Conservation (phyloP, 1,284 basidiomycete species). For the Pseudozyma pruni region DNA sequence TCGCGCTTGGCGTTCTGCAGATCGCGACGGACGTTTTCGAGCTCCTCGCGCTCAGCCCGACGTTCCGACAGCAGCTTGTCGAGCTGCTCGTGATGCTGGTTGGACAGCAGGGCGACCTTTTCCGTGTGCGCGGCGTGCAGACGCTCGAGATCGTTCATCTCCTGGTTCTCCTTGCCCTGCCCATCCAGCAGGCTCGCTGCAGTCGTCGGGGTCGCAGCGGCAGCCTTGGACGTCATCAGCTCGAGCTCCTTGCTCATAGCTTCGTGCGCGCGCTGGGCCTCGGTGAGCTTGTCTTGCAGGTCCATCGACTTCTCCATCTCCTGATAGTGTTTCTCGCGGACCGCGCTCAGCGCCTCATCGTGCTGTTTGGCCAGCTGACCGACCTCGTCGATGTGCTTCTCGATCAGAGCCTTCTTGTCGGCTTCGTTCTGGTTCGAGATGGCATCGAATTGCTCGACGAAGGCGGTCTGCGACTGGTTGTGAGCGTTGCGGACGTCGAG, state of each 20-base stretch:
- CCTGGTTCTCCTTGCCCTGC: slow-evolving; percentile 35
- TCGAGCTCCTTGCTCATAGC: slow-evolving; percentile 26
- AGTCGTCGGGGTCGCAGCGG: slow-evolving; percentile 23
- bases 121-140: slow-evolving; percentile 53
- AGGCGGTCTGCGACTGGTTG: slow-evolving; percentile 46
- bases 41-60: slow-evolving; percentile 26
- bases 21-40: slow-evolving; percentile 26
- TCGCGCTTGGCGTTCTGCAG: slow-evolving; percentile 50
- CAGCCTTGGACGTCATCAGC: slow-evolving; percentile 29
- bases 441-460: slow-evolving; percentile 48
- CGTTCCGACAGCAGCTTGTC: slow-evolving; percentile 21
- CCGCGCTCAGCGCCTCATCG: slow-evolving; percentile 26
- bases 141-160: slow-evolving; percentile 45
- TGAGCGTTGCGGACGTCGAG: slow-evolving; percentile 31
- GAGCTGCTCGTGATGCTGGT: slow-evolving; percentile 43
- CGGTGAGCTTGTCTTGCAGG: slow-evolving; percentile 49
- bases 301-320: slow-evolving; percentile 46
- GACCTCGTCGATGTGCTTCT: slow-evolving; percentile 50
- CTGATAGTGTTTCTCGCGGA: slow-evolving; percentile 38
- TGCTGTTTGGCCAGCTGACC: slow-evolving; percentile 25
- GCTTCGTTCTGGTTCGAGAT: slow-evolving; percentile 29
- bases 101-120: slow-evolving; percentile 30
- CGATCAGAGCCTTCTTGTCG: slow-evolving; percentile 33
- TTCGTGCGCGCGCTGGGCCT: slow-evolving; percentile 48
- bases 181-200: slow-evolving; percentile 28